phyloP scores from a whole-genome alignment of 495 filamentous ascomycete species.

The Choiromyces venosus region DNA sequence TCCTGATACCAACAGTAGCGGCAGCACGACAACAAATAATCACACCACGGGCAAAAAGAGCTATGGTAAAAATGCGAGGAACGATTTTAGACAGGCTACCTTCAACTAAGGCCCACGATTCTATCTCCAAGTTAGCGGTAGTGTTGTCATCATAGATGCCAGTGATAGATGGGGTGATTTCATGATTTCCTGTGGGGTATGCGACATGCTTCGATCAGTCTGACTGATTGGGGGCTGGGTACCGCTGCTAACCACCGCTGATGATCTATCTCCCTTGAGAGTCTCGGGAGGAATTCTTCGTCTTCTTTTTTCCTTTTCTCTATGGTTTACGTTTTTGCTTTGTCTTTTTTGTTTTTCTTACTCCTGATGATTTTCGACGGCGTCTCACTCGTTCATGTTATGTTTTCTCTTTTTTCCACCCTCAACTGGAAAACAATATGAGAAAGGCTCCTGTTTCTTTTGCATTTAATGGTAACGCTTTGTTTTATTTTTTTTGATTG shows the following conservation, averaged over 20 bases:
- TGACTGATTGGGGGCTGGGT: too few species aligned
- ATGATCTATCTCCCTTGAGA: background rate
- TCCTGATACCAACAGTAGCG: too few species aligned
- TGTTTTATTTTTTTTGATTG: too few species aligned
- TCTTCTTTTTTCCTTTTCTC: background rate
- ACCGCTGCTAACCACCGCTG: background rate
- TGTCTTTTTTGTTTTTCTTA: background rate
- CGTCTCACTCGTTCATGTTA: background rate
- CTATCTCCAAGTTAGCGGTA: background rate
- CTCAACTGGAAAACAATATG: background rate
- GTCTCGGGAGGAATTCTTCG: background rate
- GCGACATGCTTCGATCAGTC: too few species aligned
- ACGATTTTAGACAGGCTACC: background rate
- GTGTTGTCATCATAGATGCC: too few species aligned
- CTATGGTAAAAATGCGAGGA: too few species aligned
- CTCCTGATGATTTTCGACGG: background rate
- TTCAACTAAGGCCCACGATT: background rate
- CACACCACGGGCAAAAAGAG: too few species aligned
- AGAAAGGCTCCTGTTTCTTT: background rate
- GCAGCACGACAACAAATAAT: too few species aligned
- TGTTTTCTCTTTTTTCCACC: background rate
- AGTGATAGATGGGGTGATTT: background rate
- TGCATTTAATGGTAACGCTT: background rate
- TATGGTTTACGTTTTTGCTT: background rate
- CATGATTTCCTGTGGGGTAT: background rate